Percentiles rank a stretch among this genome's conserved stretches.
Evolutionary conservation across 2,329 filamentous ascomycete genomes (phyloP).

Genomic region (Bipolaris victoriae): DNA sequence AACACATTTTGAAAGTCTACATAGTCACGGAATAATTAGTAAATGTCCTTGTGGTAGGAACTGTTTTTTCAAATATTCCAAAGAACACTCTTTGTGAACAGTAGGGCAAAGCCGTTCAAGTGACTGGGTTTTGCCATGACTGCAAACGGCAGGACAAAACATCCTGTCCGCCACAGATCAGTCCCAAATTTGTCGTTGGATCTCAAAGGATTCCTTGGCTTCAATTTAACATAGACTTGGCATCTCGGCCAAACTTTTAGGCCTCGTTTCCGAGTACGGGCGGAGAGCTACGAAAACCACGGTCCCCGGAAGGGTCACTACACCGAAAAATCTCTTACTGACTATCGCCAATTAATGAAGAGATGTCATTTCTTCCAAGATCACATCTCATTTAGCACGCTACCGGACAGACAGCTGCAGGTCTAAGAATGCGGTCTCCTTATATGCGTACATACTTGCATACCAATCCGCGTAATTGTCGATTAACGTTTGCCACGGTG

Average conservation of each 20-base stretch:
- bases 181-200: background rate
- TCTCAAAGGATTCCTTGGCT: conserved; percentile 6
- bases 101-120: background rate
- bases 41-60: background rate
- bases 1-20: no score
- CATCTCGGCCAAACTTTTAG: background rate
- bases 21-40: conserved; percentile 1
- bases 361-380: background rate
- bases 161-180: conserved; percentile 6
- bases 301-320: background rate
- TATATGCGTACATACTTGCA: no score
- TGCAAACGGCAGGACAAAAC: background rate
- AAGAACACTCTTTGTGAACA: background rate
- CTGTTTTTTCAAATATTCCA: background rate
- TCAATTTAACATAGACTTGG: conserved; percentile 9
- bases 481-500: no score
- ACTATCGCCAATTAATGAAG: background rate
- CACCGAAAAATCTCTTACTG: background rate
- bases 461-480: no score
- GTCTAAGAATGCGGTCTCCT: no score
- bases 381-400: background rate
- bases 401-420: background rate
- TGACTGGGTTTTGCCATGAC: conserved; percentile 7
- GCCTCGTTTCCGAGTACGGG: background rate
- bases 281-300: background rate